phyloP scores from a whole-genome alignment of 352 stramenopile species.

The Globisporangium cystogenes region DNA sequence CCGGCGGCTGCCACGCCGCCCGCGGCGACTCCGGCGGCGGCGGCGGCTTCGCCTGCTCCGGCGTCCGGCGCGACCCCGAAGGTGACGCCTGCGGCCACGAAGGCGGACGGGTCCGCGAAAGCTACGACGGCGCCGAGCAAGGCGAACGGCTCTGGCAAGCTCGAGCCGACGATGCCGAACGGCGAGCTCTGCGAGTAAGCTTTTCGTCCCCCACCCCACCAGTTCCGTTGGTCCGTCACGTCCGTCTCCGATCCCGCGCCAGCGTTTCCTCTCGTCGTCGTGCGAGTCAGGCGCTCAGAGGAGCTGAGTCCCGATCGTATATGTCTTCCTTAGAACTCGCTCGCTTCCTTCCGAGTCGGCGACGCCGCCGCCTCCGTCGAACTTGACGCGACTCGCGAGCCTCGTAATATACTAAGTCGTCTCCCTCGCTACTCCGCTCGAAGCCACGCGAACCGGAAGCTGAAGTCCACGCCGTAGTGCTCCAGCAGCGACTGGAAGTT shows the following conservation, averaged over 20 bases:
- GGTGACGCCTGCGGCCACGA: constrained; percentile 10
- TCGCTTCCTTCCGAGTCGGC: too few species aligned
- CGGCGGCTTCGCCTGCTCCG: constrained; percentile 13
- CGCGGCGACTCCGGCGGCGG: constrained; percentile 10
- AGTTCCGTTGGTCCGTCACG: not conserved
- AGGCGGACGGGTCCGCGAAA: not conserved
- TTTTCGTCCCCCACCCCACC: not conserved
- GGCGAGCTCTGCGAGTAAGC: constrained; percentile 16
- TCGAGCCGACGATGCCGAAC: constrained; percentile 4
- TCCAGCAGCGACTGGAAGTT: constrained; percentile 20
- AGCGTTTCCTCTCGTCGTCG: too few species aligned
- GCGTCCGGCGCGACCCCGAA: constrained; percentile 7
- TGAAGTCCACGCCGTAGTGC: constrained; percentile 19
- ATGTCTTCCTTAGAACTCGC: too few species aligned
- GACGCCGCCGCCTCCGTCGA: too few species aligned
- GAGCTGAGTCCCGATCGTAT: too few species aligned
- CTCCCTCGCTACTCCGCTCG: too few species aligned
- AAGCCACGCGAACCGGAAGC: constrained; percentile 7
- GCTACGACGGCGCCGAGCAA: not conserved
- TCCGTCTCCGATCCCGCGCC: not conserved
- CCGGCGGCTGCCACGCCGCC: too few species aligned
- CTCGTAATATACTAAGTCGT: too few species aligned
- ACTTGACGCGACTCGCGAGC: too few species aligned
- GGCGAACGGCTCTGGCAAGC: too few species aligned
- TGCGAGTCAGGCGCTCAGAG: too few species aligned